A percentile compares a stretch with the other conserved stretches of the same genome.
phyloP scores from a whole-genome alignment of 2,329 filamentous ascomycete species.

The Sporothrix dimorphospora region DNA sequence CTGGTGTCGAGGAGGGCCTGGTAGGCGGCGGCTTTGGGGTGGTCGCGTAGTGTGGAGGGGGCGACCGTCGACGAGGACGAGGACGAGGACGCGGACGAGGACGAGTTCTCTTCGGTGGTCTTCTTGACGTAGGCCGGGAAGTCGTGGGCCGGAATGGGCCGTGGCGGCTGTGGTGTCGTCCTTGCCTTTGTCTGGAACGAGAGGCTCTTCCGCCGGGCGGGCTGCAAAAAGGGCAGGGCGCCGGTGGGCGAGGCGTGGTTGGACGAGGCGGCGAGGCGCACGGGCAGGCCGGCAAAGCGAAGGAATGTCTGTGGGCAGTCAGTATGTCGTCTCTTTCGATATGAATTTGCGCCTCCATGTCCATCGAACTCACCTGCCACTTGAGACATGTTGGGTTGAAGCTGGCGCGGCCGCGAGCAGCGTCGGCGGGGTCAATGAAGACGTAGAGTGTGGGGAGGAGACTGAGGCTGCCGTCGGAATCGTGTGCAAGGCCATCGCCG shows the following conservation, averaged over 20 bases:
- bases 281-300: slow-evolving; percentile 71
- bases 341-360: too few species aligned
- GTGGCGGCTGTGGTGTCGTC: slow-evolving; percentile 32
- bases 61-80: background rate
- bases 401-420: slow-evolving; percentile 65
- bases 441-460: slow-evolving; percentile 68
- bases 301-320: slow-evolving; percentile 70
- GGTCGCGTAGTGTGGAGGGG: slow-evolving; percentile 12
- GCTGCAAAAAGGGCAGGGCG: slow-evolving; percentile 83
- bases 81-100: background rate
- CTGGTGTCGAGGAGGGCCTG: slow-evolving; percentile 73
- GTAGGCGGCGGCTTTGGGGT: slow-evolving; percentile 71
- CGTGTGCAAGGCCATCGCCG: slow-evolving; percentile 30
- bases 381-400: slow-evolving; percentile 93
- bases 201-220: slow-evolving; percentile 41
- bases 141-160: slow-evolving; percentile 36
- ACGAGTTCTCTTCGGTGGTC: slow-evolving; percentile 18
- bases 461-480: slow-evolving; percentile 32
- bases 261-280: slow-evolving; percentile 71
- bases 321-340: background rate
- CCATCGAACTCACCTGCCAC: slow-evolving; percentile 77
- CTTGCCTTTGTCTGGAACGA: background rate
- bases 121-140: slow-evolving; percentile 35
- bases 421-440: slow-evolving; percentile 71
- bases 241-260: slow-evolving; percentile 94